Conservation (phyloP, 192 early-diverging fungal species). For the Entomortierella chlamydospora region DNA sequence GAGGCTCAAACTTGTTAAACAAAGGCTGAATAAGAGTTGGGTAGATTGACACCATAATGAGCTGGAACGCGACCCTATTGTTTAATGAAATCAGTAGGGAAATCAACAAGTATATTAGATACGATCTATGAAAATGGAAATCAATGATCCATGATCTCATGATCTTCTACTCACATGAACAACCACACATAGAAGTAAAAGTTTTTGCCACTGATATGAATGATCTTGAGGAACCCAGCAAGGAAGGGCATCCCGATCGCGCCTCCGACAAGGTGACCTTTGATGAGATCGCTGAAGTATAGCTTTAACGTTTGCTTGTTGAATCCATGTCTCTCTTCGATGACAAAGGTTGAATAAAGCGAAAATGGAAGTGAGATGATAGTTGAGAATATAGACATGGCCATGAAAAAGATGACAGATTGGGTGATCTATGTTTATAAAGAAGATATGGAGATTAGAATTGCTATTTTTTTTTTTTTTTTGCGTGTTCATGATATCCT, state of each 20-base stretch:
- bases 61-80: slow-evolving; percentile 72
- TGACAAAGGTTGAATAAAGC: slow-evolving; percentile 93
- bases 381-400: slow-evolving; percentile 68
- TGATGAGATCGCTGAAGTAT: slow-evolving; percentile 85
- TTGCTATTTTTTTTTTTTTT: background rate
- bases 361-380: slow-evolving; percentile 82
- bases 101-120: background rate
- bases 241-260: slow-evolving; percentile 85
- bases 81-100: background rate
- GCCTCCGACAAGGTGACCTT: slow-evolving; percentile 72
- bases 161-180: slow-evolving; percentile 75
- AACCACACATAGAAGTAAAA: slow-evolving; percentile 95
- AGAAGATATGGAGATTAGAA: slow-evolving; percentile 1
- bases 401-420: slow-evolving; percentile 81
- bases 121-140: background rate
- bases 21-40: slow-evolving; percentile 98
- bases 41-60: slow-evolving; percentile 83
- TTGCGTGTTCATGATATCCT: background rate
- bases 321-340: slow-evolving; percentile 95
- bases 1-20: slow-evolving; percentile 94
- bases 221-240: slow-evolving; percentile 84
- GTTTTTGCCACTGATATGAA: slow-evolving; percentile 80
- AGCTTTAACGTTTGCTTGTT: slow-evolving; percentile 91
- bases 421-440: slow-evolving; percentile 73
- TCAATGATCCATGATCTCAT: too few relatives aligned